Conservation (phyloP, 768 basidiomycete species). For the Mycena maculata region DNA sequence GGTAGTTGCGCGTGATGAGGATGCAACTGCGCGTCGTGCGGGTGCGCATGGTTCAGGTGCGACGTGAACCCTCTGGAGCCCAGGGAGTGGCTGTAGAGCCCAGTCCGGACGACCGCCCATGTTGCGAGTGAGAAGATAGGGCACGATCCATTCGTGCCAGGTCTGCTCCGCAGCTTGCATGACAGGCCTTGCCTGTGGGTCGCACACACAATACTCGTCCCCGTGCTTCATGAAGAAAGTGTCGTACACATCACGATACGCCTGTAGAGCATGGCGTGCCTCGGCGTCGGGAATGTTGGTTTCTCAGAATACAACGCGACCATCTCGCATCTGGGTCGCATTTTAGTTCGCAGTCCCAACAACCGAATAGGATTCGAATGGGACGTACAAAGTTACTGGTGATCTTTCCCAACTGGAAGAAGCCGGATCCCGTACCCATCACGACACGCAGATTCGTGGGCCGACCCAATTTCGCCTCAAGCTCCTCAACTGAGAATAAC, state of each 20-base stretch:
- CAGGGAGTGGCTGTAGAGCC: conserved; percentile 24
- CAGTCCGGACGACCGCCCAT: background rate
- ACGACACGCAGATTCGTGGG: background rate
- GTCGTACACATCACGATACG: conserved; percentile 2
- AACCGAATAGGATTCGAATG: background rate
- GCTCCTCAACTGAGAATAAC: background rate
- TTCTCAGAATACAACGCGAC: background rate
- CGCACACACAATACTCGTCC: background rate
- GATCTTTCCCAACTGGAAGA: conserved; percentile 3
- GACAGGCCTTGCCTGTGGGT: background rate
- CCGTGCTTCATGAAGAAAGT: conserved; percentile 2
- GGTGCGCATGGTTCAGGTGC: background rate
- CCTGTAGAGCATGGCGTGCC: background rate
- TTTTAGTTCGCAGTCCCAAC: background rate
- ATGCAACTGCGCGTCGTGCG: no score
- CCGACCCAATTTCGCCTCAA: background rate
- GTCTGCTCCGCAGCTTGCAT: conserved; percentile 17
- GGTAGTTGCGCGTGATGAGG: no score
- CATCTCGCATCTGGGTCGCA: background rate
- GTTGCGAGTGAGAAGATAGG: conserved; percentile 2
- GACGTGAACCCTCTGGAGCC: background rate
- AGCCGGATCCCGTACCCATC: background rate
- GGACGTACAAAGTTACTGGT: background rate
- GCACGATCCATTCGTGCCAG: conserved; percentile 8
- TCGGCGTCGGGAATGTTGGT: conserved; percentile 1